phyloP scores from a whole-genome alignment of 1,284 basidiomycete species.

The Cystobasidiaceae sp. region DNA sequence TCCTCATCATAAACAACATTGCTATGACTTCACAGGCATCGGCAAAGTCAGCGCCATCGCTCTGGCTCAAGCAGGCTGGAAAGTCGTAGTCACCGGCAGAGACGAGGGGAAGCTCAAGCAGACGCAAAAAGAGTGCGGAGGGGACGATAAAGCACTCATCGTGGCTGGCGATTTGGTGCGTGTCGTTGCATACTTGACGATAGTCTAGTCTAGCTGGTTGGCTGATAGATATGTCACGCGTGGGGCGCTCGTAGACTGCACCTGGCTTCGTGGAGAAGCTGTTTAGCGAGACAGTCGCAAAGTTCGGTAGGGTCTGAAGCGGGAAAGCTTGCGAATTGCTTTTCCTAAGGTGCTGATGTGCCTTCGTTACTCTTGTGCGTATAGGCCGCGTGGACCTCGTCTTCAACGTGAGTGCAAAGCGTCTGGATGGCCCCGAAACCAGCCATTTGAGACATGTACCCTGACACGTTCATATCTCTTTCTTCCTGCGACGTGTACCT shows the following conservation, averaged over 20 bases:
- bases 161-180: constrained; percentile 25
- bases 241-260: constrained; percentile 52
- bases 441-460: too few species aligned
- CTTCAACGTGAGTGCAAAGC: constrained; percentile 71
- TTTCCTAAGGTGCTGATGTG: not conserved
- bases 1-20: too few species aligned
- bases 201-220: not conserved
- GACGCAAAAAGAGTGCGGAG: constrained; percentile 49
- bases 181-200: not conserved
- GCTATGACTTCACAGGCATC: constrained; percentile 48
- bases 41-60: constrained; percentile 54
- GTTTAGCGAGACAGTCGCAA: constrained; percentile 55
- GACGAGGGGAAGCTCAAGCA: constrained; percentile 57
- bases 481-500: too few species aligned
- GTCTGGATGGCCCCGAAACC: too few species aligned
- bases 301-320: constrained; percentile 54
- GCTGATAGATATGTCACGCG: not conserved
- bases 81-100: constrained; percentile 58
- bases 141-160: too few species aligned
- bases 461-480: too few species aligned
- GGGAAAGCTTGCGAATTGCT: not conserved
- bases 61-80: constrained; percentile 58
- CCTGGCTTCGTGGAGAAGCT: constrained; percentile 59
- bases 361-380: not conserved
- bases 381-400: constrained; percentile 69